Base-by-base conservation (phyloP, 768 basidiomycete genomes). In the Serendipita sp. region DNA sequence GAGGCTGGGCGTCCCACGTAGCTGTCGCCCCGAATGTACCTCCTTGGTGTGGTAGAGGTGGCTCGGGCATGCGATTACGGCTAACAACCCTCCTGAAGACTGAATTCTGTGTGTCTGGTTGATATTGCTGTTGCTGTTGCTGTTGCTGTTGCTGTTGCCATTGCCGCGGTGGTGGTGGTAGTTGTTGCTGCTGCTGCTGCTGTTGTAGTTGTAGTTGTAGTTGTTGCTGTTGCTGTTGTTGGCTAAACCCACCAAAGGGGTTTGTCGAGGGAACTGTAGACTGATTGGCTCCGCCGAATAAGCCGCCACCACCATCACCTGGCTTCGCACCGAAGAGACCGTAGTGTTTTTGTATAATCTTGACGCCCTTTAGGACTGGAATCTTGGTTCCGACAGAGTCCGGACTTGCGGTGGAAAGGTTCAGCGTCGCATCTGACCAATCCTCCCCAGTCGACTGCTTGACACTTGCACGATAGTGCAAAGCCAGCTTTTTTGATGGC, bases 361-460 rank as follows among this genome's bases (percentile, higher is more conserved):
- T 60, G 30, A 60, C 30, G n/a, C 56, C 34, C 4, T 34, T 60
- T 10, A 60, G 30, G 4, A 4, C 10, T 10, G 56, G 56, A 32
- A 60, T 60, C n/a, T 36, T 34, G 16, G 56, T 60, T 8, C 28
- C 18, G 35, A 60, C 8, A 4, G 56, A 60, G 18, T 32, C 28
- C 32, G 56, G 56, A 30, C 56, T 60, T n/a, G 56, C 56, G 16
- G 56, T 60, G 18, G 56, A 60, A 32, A 60, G 56, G 34, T 60
- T 60, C 30, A 60, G 30, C 10, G 35, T 60, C 8, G 56, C 56
- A 38, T 60, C 56, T 10, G 30, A 30, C 56, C 56, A 60, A 38
- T 60, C 56, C n/a, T 60, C 56, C 32, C 56, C 56, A n/a, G 56
- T 60, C 18, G 36, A 34, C 34, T 60, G 56, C 30, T 38, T 3